Percentiles rank a stretch among this genome's conserved stretches.
These are phyloP conservation scores for Trichophyton equinum DNA, from an alignment of 2,329 filamentous ascomycete species.

Conservation along the genomic window DNA sequence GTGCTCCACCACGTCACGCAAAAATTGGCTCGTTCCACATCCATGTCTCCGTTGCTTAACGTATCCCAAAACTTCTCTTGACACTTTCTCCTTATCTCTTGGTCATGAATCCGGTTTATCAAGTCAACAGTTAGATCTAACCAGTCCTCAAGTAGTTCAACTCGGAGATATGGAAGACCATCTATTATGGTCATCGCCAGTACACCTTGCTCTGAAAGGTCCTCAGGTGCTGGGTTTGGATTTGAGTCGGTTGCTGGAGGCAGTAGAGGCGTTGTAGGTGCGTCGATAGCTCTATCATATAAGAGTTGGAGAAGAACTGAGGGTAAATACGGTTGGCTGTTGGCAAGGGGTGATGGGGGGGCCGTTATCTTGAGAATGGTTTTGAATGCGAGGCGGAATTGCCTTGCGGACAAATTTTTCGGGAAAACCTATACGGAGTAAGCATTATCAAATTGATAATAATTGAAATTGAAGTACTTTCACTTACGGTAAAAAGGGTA, in stretches of 20 bases:
- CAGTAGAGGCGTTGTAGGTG: constrained; percentile 37
- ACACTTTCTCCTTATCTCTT: constrained; percentile 49
- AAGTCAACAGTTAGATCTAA: constrained; percentile 57
- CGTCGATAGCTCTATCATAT: constrained; percentile 49
- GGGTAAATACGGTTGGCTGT: constrained; percentile 61
- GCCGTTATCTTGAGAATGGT: constrained; percentile 71
- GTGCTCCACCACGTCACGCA: constrained; percentile 80
- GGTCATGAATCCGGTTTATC: constrained; percentile 51
- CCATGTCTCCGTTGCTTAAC: constrained; percentile 70
- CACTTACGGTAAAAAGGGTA: constrained; percentile 51
- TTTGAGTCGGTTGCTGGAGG: constrained; percentile 24
- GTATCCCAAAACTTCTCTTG: constrained; percentile 67
- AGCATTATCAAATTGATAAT: background rate
- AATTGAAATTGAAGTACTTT: background rate
- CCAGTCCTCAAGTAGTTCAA: constrained; percentile 66
- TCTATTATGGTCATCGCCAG: constrained; percentile 68
- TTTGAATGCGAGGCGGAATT: constrained; percentile 80
- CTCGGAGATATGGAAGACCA: constrained; percentile 59
- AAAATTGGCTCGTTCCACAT: constrained; percentile 66
- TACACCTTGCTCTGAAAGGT: constrained; percentile 64
- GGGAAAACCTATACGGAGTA: constrained; percentile 51
- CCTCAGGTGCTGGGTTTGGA: constrained; percentile 17
- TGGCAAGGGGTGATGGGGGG: constrained; percentile 63
- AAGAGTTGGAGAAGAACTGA: constrained; percentile 71
- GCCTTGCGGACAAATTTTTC: constrained; percentile 60